Conservation (phyloP, 2,329 filamentous ascomycete species). For the Colletotrichum kahawae region DNA sequence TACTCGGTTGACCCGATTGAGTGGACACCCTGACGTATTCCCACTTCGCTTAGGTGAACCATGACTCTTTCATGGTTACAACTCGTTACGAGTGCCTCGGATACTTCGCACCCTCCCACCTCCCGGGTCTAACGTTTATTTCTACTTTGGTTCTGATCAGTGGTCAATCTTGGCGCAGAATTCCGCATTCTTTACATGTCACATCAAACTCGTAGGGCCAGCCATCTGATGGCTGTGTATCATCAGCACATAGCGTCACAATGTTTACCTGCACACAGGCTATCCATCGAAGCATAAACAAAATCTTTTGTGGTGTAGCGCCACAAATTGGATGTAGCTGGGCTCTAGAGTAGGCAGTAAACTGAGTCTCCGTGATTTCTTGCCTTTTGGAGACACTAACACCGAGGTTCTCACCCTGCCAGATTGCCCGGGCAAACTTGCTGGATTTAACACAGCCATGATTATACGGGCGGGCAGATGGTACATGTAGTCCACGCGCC, state of each 20-base stretch:
- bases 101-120: not conserved
- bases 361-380: not conserved
- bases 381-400: not conserved
- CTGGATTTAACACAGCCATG: too few relatives aligned
- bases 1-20: not conserved
- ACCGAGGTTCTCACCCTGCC: not conserved
- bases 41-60: not conserved
- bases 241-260: too few relatives aligned
- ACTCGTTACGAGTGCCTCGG: not conserved
- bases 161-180: not conserved
- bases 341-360: too few relatives aligned
- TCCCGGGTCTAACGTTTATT: not conserved
- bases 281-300: not conserved
- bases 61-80: not conserved
- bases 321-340: not conserved
- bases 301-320: not conserved
- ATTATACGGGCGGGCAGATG: too few relatives aligned
- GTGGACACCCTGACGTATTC: not conserved
- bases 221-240: not conserved
- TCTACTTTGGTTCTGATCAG: not conserved
- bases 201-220: not conserved
- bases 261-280: not conserved
- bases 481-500: not conserved
- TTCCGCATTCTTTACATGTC: not conserved
- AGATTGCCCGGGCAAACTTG: not conserved